These are phyloP conservation scores for Lachnellula hyalina DNA, from an alignment of 2,329 filamentous ascomycete genomes.

Conservation along the genomic window DNA sequence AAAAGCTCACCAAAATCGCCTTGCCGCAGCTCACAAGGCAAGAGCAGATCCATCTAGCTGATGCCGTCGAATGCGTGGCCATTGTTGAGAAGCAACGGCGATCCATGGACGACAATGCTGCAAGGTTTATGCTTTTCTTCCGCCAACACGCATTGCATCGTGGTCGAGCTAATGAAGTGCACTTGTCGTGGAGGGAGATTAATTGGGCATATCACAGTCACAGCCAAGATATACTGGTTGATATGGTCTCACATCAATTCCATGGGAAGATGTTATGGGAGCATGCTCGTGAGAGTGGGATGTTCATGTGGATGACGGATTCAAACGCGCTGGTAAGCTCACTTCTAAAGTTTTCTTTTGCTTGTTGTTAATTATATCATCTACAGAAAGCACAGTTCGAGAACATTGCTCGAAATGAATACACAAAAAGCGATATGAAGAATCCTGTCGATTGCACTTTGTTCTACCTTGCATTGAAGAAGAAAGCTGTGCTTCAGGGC, in stretches of 20 bases:
- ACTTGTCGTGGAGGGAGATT: slow-evolving; percentile 72
- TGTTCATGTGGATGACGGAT: slow-evolving; percentile 94
- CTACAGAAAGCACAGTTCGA: slow-evolving; percentile 73
- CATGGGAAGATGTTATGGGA: slow-evolving; percentile 79
- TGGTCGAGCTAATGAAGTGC: slow-evolving; percentile 56
- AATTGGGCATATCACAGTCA: slow-evolving; percentile 79
- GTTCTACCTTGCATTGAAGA: slow-evolving; percentile 84
- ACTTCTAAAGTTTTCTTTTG: slow-evolving; percentile 6
- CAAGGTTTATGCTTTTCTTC: slow-evolving; percentile 83
- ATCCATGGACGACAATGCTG: slow-evolving; percentile 86
- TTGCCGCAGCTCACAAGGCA: slow-evolving; percentile 76
- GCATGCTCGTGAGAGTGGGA: slow-evolving; percentile 75
- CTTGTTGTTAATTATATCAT: slow-evolving; percentile 7
- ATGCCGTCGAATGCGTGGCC: slow-evolving; percentile 79
- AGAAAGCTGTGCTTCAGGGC: slow-evolving; percentile 84
- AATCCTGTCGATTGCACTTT: slow-evolving; percentile 88
- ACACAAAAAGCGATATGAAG: slow-evolving; percentile 79
- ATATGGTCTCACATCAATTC: slow-evolving; percentile 76
- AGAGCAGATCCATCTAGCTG: slow-evolving; percentile 79
- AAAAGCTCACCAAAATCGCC: slow-evolving; percentile 68
- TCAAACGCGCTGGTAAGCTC: slow-evolving; percentile 63
- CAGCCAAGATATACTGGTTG: slow-evolving; percentile 83
- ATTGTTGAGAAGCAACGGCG: slow-evolving; percentile 80
- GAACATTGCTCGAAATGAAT: slow-evolving; percentile 85
- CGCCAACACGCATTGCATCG: slow-evolving; percentile 71